Conservation (phyloP, 768 basidiomycete genomes). For the Filobasidium floriforme region DNA sequence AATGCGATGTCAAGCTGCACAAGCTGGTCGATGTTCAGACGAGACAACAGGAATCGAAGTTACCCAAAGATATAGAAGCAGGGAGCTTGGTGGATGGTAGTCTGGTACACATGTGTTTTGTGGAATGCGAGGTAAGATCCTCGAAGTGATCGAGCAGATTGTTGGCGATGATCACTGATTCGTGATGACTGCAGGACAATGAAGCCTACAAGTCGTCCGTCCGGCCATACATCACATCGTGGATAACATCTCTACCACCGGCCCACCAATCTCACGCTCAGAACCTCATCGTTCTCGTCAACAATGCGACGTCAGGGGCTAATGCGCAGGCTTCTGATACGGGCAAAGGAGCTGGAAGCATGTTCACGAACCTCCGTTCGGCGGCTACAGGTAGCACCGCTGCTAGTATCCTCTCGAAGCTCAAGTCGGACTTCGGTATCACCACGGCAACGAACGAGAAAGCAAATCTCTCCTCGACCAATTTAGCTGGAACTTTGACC, state of each 20-base stretch:
- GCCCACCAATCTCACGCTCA: conserved; percentile 23
- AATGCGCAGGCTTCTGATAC: not conserved
- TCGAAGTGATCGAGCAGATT: conserved; percentile 9
- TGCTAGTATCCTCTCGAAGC: conserved; percentile 62
- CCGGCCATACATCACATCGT: conserved; percentile 84
- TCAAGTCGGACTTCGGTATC: conserved; percentile 82
- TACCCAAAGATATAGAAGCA: conserved; percentile 11
- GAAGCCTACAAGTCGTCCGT: conserved; percentile 71
- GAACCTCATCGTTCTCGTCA: conserved; percentile 68
- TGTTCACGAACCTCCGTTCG: conserved; percentile 49
- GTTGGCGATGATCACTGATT: conserved; percentile 7
- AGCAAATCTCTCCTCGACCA: not conserved
- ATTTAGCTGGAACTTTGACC: not conserved
- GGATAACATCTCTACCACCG: conserved; percentile 54
- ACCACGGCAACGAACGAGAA: conserved; percentile 40
- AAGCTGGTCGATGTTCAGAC: conserved; percentile 43
- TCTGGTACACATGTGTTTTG: conserved; percentile 74
- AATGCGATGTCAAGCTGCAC: conserved; percentile 69
- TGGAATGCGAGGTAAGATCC: conserved; percentile 71
- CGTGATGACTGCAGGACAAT: conserved; percentile 48
- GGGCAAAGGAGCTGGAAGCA: conserved; percentile 7
- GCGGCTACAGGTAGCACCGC: not conserved
- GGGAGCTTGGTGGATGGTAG: conserved; percentile 66
- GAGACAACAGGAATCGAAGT: conserved; percentile 49
- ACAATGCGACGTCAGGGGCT: conserved; percentile 50